Evolutionary conservation across 2,329 filamentous ascomycete species (phyloP).

Genomic region (Mycosphaerella sp.): DNA sequence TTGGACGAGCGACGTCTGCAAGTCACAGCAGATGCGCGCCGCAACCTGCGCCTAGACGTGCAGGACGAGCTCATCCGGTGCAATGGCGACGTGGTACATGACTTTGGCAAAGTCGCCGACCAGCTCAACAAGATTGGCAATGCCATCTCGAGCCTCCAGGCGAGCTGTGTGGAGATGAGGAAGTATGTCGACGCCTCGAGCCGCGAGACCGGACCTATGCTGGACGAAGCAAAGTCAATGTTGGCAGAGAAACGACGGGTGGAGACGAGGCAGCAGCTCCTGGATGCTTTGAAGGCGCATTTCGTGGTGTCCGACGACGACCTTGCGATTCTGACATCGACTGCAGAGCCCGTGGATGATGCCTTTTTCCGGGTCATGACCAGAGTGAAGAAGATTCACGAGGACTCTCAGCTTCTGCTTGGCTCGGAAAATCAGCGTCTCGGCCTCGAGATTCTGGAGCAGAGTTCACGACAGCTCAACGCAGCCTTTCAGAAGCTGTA

Average conservation of each 20-base stretch:
- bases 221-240: slow-evolving; percentile 70
- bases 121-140: slow-evolving; percentile 80
- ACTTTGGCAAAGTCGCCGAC: slow-evolving; percentile 87
- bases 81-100: slow-evolving; percentile 80
- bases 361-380: slow-evolving; percentile 71
- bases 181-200: slow-evolving; percentile 69
- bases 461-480: slow-evolving; percentile 80
- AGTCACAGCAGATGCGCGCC: slow-evolving; percentile 72
- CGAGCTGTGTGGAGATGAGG: slow-evolving; percentile 74
- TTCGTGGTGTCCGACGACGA: slow-evolving; percentile 84
- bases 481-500: slow-evolving; percentile 92
- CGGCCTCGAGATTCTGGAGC: slow-evolving; percentile 85
- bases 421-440: slow-evolving; percentile 85
- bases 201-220: slow-evolving; percentile 63
- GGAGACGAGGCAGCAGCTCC: slow-evolving; percentile 71
- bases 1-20: slow-evolving; percentile 65
- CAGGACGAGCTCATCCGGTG: slow-evolving; percentile 90
- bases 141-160: slow-evolving; percentile 72
- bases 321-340: slow-evolving; percentile 65
- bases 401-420: slow-evolving; percentile 81
- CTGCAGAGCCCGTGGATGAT: slow-evolving; percentile 76
- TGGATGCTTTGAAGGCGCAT: slow-evolving; percentile 71
- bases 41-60: slow-evolving; percentile 72
- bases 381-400: slow-evolving; percentile 78
- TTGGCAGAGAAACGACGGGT: slow-evolving; percentile 66